Percentiles rank a stretch among this genome's conserved stretches.
Evolutionary conservation across 176 grass and related monocot species (phyloP).

Genomic region (Paspalum notatum): DNA sequence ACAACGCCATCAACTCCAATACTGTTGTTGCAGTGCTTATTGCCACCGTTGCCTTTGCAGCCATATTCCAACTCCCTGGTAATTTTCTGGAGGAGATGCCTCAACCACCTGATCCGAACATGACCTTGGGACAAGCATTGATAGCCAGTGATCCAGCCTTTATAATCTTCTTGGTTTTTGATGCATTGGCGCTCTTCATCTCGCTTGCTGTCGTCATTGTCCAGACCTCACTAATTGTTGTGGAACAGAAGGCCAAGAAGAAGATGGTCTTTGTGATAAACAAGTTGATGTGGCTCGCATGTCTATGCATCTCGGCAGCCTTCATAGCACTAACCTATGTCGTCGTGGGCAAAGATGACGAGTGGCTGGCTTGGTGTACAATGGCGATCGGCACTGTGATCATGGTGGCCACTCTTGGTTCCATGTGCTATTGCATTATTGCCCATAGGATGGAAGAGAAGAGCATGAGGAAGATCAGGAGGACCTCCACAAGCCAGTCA

Average conservation of each 20-base stretch:
- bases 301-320: slow-evolving; percentile 80
- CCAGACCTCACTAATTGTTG: slow-evolving; percentile 92
- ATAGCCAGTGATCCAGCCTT: slow-evolving; percentile 74
- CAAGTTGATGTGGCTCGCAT: slow-evolving; percentile 96
- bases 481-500: slow-evolving; percentile 68
- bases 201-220: slow-evolving; percentile 85
- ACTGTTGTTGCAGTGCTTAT: slow-evolving; percentile 95
- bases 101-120: neutral
- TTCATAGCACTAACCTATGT: slow-evolving; percentile 93
- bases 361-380: slow-evolving; percentile 92
- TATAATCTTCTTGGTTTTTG: slow-evolving; percentile 86
- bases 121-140: slow-evolving; percentile 72
- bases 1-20: slow-evolving; percentile 95
- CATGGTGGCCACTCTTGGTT: slow-evolving; percentile 80
- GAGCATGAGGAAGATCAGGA: slow-evolving; percentile 81
- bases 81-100: slow-evolving; percentile 40
- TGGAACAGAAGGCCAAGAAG: slow-evolving; percentile 92
- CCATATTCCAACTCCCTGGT: slow-evolving; percentile 89
- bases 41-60: slow-evolving; percentile 92
- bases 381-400: slow-evolving; percentile 80
- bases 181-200: slow-evolving; percentile 88
- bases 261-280: slow-evolving; percentile 99
- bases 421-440: slow-evolving; percentile 87
- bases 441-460: slow-evolving; percentile 87
- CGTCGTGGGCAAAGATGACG: slow-evolving; percentile 64